A percentile compares a stretch with the other conserved stretches of the same genome.
Evolutionary conservation across 768 basidiomycete genomes (phyloP).

Genomic region (Sarcomyxa edulis): DNA sequence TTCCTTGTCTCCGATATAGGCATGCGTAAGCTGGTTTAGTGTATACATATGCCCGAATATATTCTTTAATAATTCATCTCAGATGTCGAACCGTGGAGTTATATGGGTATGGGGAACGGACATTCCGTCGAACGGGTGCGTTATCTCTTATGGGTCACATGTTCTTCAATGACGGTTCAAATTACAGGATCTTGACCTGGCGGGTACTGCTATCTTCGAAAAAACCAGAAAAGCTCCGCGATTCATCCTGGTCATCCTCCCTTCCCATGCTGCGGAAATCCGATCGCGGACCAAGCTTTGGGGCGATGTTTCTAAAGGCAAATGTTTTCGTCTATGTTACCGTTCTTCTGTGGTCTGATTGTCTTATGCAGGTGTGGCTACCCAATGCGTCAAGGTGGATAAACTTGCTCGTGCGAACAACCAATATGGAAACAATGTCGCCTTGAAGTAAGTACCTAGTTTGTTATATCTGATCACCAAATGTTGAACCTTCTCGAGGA

Average conservation of each 20-base stretch:
- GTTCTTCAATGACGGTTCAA: too few relatives aligned
- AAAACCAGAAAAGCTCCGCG: slow-evolving; percentile 6
- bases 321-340: slow-evolving; percentile 26
- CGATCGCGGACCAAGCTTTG: slow-evolving; percentile 46
- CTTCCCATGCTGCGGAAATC: slow-evolving; percentile 39
- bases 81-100: too few relatives aligned
- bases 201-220: background rate
- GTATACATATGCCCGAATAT: too few relatives aligned
- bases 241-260: slow-evolving; percentile 49
- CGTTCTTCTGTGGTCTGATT: background rate
- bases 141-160: too few relatives aligned
- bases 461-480: background rate
- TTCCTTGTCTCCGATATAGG: too few relatives aligned
- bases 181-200: background rate
- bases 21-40: too few relatives aligned
- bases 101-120: too few relatives aligned
- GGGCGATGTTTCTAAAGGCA: slow-evolving; percentile 39
- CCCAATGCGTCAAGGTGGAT: slow-evolving; percentile 11
- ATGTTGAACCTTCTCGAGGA: slow-evolving; percentile 21
- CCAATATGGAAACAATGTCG: slow-evolving; percentile 55
- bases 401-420: slow-evolving; percentile 20
- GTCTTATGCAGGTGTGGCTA: slow-evolving; percentile 5
- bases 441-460: slow-evolving; percentile 36
- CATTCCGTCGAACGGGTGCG: too few relatives aligned
- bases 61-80: too few relatives aligned